Base-by-base conservation (phyloP, 192 early-diverging fungal genomes). In the Linnemannia hyalina region DNA sequence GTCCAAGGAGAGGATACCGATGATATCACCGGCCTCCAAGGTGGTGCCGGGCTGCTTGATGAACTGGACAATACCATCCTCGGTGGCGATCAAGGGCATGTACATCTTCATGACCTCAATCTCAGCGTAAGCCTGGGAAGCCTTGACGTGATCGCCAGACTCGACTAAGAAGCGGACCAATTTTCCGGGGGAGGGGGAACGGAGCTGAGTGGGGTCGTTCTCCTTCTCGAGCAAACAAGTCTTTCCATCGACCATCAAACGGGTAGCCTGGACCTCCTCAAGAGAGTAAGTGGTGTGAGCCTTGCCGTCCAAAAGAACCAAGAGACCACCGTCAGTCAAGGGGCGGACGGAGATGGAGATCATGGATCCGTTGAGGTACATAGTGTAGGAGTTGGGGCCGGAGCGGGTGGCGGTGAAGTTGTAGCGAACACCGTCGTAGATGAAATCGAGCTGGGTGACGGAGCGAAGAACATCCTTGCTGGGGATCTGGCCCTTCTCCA, bases 51-150 rank as follows among this genome's bases (percentile, higher is more conserved):
- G 93, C 82, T 97, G 98, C 83, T 97, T 96, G 81, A 94, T 93
- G 85, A 97, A 95, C 87, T 95, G 94, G 55, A 98, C 95, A 22
- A 97, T 89, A 71, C 98, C 98, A 89, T 95, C 95, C 83, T 99
- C 97, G 38, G 93, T 88, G 44, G 97, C 96, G 32, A 97, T 91
- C 82, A 99, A 90, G 73, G 98, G 97, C 98, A 99, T 99, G 90
- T 98, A 98, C 98, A 99, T 99, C 92, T 99, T 99, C 98, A 99
- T 99, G 77, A 95, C 94, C 92, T 99, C 98, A 87, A 99, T 99
- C 85, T 99, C 98, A 55, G 98, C 98, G 90, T 96, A 99, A 4
- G 97, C 96, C 79, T 99, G 95, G 63, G 97, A 97, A 42, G 93
- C 84, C 36, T 94, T 93, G 75, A 99, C 92, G 80, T 99, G 98